Conservation (phyloP, 768 basidiomycete genomes). For the Auricularia sp. region DNA sequence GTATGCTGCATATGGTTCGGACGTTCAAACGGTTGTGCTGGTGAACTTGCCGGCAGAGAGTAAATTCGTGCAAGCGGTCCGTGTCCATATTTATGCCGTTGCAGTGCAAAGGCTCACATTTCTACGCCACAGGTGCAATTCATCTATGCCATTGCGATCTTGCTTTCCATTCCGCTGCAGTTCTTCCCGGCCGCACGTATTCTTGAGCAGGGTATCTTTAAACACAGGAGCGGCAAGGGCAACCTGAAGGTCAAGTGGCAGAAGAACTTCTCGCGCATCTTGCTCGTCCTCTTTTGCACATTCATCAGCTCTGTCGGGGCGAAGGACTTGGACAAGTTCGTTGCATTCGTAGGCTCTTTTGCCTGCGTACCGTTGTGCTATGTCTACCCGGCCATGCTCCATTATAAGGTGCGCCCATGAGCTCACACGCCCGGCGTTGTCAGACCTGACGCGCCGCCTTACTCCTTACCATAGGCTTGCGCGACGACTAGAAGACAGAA, state of each 20-base stretch:
- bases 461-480: slow-evolving; percentile 34
- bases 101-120: no score
- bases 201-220: slow-evolving; percentile 91
- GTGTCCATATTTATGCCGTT: slow-evolving; percentile 13
- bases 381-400: slow-evolving; percentile 88
- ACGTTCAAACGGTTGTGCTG: slow-evolving; percentile 87
- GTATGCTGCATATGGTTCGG: slow-evolving; percentile 78
- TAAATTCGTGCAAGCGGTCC: slow-evolving; percentile 79
- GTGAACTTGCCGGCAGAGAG: slow-evolving; percentile 81
- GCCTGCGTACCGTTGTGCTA: slow-evolving; percentile 93
- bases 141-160: slow-evolving; percentile 85
- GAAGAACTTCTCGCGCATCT: slow-evolving; percentile 49
- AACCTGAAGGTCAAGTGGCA: slow-evolving; percentile 83
- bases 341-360: slow-evolving; percentile 84
- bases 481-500: slow-evolving; percentile 62
- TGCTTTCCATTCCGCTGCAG: slow-evolving; percentile 86
- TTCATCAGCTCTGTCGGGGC: slow-evolving; percentile 75
- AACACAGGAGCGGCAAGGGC: slow-evolving; percentile 67
- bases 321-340: slow-evolving; percentile 89
- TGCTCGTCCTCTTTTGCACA: slow-evolving; percentile 75
- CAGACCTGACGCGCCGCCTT: no score
- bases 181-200: slow-evolving; percentile 97
- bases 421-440: no score
- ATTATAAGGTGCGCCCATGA: slow-evolving; percentile 41
- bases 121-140: slow-evolving; percentile 52